Conservation (phyloP, 1,284 basidiomycete genomes). For the Omphalotus olearius region DNA sequence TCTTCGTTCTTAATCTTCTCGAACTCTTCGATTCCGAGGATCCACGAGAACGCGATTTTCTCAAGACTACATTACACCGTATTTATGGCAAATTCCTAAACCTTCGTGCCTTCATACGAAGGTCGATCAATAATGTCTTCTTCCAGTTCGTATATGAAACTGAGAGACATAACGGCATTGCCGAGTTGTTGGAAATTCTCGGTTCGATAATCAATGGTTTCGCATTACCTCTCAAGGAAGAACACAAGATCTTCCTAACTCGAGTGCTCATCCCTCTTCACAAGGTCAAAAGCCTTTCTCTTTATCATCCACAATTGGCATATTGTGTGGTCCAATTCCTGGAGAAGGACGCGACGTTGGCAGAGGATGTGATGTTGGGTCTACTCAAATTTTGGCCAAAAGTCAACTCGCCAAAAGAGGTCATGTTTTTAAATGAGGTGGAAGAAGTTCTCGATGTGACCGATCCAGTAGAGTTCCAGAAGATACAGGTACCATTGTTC, state of each 20-base stretch:
- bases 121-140: slow-evolving; percentile 99
- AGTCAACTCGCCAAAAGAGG: slow-evolving; percentile 99
- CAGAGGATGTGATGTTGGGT: slow-evolving; percentile 95
- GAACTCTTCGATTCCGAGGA: slow-evolving; percentile 99
- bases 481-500: slow-evolving; percentile 94
- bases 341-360: slow-evolving; percentile 92
- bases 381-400: slow-evolving; percentile 98
- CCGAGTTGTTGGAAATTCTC: slow-evolving; percentile 96
- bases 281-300: slow-evolving; percentile 94
- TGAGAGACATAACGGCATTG: slow-evolving; percentile 98
- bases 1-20: slow-evolving; percentile 93
- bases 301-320: slow-evolving; percentile 98
- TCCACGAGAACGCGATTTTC: slow-evolving; percentile 97
- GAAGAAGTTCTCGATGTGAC: slow-evolving; percentile 99
- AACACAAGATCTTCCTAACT: slow-evolving; percentile 98
- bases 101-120: slow-evolving; percentile 95
- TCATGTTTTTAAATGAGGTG: slow-evolving; percentile 99
- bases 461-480: slow-evolving; percentile 94
- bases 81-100: slow-evolving; percentile 99
- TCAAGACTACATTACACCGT: slow-evolving; percentile 98
- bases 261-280: slow-evolving; percentile 96
- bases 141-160: slow-evolving; percentile 99
- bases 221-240: slow-evolving; percentile 96
- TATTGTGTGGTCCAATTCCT: slow-evolving; percentile 99
- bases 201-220: slow-evolving; percentile 99